These are phyloP conservation scores for Eimeria tenella DNA, from an alignment of 169 alveolate species.

Conservation along the genomic window DNA sequence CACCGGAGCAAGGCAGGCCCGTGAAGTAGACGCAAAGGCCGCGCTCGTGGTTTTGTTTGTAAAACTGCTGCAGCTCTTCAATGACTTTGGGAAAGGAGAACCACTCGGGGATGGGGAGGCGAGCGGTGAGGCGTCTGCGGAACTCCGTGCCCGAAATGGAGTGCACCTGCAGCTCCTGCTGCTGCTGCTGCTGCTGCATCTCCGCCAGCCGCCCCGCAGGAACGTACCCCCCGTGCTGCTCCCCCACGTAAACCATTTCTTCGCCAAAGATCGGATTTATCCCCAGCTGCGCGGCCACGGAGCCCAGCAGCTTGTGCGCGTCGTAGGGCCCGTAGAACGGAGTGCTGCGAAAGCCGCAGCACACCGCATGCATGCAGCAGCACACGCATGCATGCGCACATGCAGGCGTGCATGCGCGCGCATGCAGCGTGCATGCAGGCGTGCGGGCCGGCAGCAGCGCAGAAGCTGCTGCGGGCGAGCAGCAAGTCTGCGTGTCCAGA, in stretches of 20 bases:
- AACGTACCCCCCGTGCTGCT: constrained; percentile 58
- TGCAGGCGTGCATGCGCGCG: too few relatives aligned
- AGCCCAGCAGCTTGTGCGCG: constrained; percentile 78
- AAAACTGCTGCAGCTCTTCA: constrained; percentile 75
- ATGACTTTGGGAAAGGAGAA: constrained; percentile 81
- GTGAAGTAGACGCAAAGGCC: constrained; percentile 82
- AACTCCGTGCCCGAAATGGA: constrained; percentile 81
- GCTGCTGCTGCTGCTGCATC: background rate
- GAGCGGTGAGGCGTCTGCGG: constrained; percentile 46
- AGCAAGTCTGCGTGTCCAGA: too few relatives aligned
- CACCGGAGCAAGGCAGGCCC: constrained; percentile 83
- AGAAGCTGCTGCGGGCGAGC: too few relatives aligned
- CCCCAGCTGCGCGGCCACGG: constrained; percentile 68
- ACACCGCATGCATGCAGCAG: background rate
- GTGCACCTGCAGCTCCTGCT: background rate
- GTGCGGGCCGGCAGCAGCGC: too few relatives aligned
- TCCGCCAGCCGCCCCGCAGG: constrained; percentile 44
- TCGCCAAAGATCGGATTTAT: constrained; percentile 80
- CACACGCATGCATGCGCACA: background rate
- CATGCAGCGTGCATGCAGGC: too few relatives aligned
- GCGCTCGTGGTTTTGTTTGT: constrained; percentile 71
- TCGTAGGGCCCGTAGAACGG: constrained; percentile 83
- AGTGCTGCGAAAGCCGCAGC: background rate
- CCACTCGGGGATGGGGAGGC: constrained; percentile 81
- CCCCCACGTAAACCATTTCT: constrained; percentile 80